Evolutionary conservation across 75 land plant genomes (phyloP).

Genomic region (Gnetum montanum): DNA sequence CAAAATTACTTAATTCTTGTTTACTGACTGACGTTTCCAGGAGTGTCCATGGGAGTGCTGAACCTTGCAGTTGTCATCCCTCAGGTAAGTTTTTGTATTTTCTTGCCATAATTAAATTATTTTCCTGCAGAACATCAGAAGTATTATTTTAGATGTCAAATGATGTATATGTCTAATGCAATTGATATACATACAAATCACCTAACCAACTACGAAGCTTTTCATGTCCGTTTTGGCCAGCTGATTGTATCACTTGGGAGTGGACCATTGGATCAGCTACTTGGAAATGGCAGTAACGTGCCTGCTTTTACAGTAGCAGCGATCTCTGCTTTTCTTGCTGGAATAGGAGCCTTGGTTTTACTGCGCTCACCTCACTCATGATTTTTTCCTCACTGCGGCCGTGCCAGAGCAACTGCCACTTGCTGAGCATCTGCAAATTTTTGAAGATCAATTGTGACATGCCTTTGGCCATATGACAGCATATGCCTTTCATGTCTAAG

Average conservation of each 20-base stretch:
- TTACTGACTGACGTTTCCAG: conserved; percentile 23
- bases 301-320: conserved; percentile 63
- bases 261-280: conserved; percentile 81
- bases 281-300: conserved; percentile 84
- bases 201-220: background rate
- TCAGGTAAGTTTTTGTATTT: conserved; percentile 48
- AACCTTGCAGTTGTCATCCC: conserved; percentile 92
- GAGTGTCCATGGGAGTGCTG: conserved; percentile 88
- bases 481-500: too few species aligned
- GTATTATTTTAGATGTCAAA: background rate
- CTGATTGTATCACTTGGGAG: conserved; percentile 71
- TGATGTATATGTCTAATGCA: too few species aligned
- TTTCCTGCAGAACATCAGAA: background rate
- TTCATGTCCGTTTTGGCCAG: conserved; percentile 18
- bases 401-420: too few species aligned
- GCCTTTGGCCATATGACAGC: too few species aligned
- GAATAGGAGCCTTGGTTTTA: conserved; percentile 45
- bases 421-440: too few species aligned
- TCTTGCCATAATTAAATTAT: background rate
- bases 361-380: conserved; percentile 48
- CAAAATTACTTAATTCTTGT: background rate
- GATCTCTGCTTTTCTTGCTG: conserved; percentile 52
- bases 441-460: too few species aligned
- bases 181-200: too few species aligned
- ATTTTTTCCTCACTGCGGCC: too few species aligned